Evolutionary conservation across 306 rosid genomes (phyloP).

Genomic region (Ormosia emarginata): DNA sequence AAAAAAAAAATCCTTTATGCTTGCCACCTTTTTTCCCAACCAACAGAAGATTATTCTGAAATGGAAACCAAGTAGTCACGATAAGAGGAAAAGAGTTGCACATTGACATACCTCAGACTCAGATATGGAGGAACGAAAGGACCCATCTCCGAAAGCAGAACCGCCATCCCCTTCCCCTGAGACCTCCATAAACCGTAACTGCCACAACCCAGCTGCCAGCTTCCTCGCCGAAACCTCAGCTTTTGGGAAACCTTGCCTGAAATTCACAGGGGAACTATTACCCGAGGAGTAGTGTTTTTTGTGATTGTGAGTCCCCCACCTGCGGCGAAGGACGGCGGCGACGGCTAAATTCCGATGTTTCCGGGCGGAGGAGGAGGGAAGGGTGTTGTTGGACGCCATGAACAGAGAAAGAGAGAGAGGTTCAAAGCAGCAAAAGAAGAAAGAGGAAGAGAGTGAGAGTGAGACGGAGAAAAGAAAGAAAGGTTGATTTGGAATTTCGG

Average conservation of each 20-base stretch:
- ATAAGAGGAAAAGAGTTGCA: not conserved
- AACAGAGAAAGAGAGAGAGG: not conserved
- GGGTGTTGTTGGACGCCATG: slow-evolving; percentile 29
- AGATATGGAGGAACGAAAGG: not conserved
- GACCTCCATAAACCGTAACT: slow-evolving; percentile 26
- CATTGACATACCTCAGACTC: not conserved
- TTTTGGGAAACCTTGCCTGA: not conserved
- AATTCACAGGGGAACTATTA: slow-evolving; percentile 6
- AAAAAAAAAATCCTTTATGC: not conserved
- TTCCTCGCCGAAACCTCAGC: slow-evolving; percentile 44
- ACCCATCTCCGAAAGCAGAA: not conserved
- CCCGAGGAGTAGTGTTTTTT: not conserved
- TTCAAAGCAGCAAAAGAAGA: not conserved
- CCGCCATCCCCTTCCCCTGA: slow-evolving; percentile 1
- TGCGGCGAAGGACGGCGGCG: not conserved
- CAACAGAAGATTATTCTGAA: not conserved
- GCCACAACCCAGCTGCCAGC: slow-evolving; percentile 69
- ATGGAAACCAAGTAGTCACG: not conserved
- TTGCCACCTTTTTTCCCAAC: not conserved
- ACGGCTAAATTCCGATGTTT: not conserved
- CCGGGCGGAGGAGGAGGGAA: slow-evolving; percentile 18
- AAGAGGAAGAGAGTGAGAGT: not conserved
- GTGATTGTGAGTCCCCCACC: not conserved
- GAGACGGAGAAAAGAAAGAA: not conserved
- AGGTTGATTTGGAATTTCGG: slow-evolving; percentile 8